phyloP scores from a whole-genome alignment of 441 rosid genomes.

The Cnidoscolus chayamansa region DNA sequence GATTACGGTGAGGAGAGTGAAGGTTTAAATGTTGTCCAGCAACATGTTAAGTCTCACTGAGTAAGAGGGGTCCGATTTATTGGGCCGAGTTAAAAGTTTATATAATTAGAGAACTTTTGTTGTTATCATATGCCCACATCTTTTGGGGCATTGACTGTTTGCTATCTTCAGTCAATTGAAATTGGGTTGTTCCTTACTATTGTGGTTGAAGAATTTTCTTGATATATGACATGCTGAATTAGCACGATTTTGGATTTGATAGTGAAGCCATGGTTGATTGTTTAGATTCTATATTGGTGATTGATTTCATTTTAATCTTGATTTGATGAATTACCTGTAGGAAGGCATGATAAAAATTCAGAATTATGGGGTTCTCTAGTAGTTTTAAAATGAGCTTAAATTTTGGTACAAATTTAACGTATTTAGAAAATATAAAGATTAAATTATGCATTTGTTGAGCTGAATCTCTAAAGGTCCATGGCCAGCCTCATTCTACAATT shows the following conservation, averaged over 20 bases:
- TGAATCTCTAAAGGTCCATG: too few species aligned
- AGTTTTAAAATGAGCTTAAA: too few species aligned
- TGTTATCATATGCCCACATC: not conserved
- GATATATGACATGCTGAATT: not conserved
- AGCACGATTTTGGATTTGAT: constrained; percentile 3
- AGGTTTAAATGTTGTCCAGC: constrained; percentile 40
- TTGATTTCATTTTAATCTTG: too few species aligned
- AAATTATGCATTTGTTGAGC: too few species aligned
- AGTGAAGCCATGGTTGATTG: not conserved
- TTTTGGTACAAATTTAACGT: too few species aligned
- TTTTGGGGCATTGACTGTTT: constrained; percentile 5
- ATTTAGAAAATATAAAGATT: too few species aligned
- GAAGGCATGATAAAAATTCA: too few species aligned
- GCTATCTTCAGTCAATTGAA: not conserved
- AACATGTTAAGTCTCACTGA: constrained; percentile 45
- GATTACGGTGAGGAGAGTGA: constrained; percentile 52
- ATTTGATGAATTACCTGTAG: too few species aligned
- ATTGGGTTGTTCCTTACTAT: not conserved
- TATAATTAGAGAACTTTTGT: not conserved
- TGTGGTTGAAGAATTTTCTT: not conserved
- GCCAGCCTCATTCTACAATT: too few species aligned
- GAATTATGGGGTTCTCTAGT: too few species aligned
- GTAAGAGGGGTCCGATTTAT: not conserved
- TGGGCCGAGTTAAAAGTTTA: not conserved
- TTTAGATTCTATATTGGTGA: too few species aligned